These are phyloP conservation scores for Tetrapisispora iriomotensis DNA, from an alignment of 805 yeast genomes.

Conservation along the genomic window DNA sequence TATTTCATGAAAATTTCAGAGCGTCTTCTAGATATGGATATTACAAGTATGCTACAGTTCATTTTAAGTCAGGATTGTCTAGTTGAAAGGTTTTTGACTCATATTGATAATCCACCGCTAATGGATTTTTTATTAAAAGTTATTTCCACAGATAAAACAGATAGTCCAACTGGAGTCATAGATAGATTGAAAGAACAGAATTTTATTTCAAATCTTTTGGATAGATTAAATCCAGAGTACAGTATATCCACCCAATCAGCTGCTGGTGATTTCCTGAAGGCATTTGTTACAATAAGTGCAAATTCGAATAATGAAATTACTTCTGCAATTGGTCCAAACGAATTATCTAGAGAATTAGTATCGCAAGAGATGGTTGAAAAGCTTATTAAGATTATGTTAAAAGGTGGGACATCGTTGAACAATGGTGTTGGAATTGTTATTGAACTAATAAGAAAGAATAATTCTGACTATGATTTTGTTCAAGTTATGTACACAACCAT, in stretches of 20 bases:
- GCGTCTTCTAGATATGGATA: constrained; percentile 78
- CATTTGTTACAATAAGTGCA: constrained; percentile 87
- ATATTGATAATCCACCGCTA: constrained; percentile 85
- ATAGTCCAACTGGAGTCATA: constrained; percentile 77
- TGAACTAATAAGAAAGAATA: constrained; percentile 89
- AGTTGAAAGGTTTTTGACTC: constrained; percentile 72
- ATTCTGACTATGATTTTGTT: constrained; percentile 86
- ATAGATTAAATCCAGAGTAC: constrained; percentile 57
- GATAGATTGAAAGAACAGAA: constrained; percentile 63
- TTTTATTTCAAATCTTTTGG: constrained; percentile 62
- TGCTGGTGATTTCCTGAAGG: constrained; percentile 90
- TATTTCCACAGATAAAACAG: constrained; percentile 87
- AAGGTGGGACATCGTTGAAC: constrained; percentile 78
- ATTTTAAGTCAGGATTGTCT: constrained; percentile 57
- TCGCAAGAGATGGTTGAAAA: constrained; percentile 57
- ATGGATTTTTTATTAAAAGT: constrained; percentile 88
- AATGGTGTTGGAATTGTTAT: constrained; percentile 93
- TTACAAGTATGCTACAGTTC: constrained; percentile 66
- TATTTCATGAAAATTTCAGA: constrained; percentile 89
- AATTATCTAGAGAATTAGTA: constrained; percentile 81
- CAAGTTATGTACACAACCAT: constrained; percentile 75
- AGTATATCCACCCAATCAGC: constrained; percentile 77
- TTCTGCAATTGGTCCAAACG: constrained; percentile 93
- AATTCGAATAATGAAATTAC: constrained; percentile 80
- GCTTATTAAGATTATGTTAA: constrained; percentile 67